A percentile compares a stretch with the other conserved stretches of the same genome.
These are phyloP conservation scores for Trichoderma asperelloides DNA, from an alignment of 495 filamentous ascomycete species.

Conservation along the genomic window DNA sequence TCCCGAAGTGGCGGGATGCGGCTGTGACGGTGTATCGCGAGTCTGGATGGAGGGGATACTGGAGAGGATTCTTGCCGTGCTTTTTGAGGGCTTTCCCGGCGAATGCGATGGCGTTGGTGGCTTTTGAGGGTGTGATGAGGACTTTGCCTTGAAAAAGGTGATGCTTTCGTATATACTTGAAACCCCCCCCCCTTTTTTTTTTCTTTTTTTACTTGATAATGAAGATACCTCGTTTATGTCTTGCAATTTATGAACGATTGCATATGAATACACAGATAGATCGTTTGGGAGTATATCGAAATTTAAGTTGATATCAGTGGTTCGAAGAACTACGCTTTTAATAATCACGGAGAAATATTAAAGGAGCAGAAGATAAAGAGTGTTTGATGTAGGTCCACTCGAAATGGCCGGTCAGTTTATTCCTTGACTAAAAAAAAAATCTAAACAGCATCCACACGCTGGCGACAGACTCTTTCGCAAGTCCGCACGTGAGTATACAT, in stretches of 20 bases:
- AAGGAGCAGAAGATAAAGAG: not conserved
- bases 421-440: not conserved
- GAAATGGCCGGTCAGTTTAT: not conserved
- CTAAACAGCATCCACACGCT: not conserved
- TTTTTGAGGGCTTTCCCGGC: conserved; percentile 92
- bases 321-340: too few species aligned
- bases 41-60: conserved; percentile 69
- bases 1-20: conserved; percentile 71
- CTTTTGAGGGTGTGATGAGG: conserved; percentile 89
- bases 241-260: not conserved
- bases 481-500: not conserved
- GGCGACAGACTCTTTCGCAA: not conserved
- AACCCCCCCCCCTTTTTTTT: too few species aligned
- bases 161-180: too few species aligned
- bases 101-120: conserved; percentile 88
- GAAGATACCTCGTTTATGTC: not conserved
- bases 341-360: not conserved
- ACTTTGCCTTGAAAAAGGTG: conserved; percentile 40
- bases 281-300: not conserved
- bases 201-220: not conserved
- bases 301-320: too few species aligned
- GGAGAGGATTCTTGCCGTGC: conserved; percentile 89
- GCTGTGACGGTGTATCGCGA: conserved; percentile 68
- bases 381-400: not conserved
- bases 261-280: not conserved